Conservation (phyloP, 192 early-diverging fungal genomes). For the Tieghemiomyces parasiticus region DNA sequence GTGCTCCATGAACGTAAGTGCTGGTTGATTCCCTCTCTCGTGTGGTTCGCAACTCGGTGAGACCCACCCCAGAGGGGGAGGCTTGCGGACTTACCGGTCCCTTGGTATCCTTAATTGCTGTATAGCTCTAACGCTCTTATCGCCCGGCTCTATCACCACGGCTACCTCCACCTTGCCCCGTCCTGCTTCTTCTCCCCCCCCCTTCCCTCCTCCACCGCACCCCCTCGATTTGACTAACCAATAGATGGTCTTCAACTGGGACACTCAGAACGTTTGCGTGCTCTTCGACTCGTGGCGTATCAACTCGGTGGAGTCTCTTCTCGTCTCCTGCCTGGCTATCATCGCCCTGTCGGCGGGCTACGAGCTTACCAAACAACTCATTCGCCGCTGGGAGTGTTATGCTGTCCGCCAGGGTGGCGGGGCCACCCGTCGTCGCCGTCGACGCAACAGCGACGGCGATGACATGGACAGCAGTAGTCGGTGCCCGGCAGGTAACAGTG, state of each 20-base stretch:
- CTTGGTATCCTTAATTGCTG: no score
- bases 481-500: no score
- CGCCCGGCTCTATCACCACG: no score
- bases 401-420: slow-evolving; percentile 16
- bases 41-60: no score
- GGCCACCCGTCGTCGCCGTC: slow-evolving; percentile 12
- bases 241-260: slow-evolving; percentile 72
- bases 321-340: slow-evolving; percentile 43
- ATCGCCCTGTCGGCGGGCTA: slow-evolving; percentile 29
- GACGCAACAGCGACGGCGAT: slow-evolving; percentile 15
- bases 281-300: slow-evolving; percentile 64
- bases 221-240: neutral
- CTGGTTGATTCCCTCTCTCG: neutral
- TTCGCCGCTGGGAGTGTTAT: slow-evolving; percentile 20
- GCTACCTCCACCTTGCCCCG: neutral
- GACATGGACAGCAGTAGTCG: no score
- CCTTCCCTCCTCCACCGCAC: neutral
- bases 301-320: slow-evolving; percentile 30
- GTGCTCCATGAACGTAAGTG: slow-evolving; percentile 9
- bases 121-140: no score
- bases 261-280: slow-evolving; percentile 57
- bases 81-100: no score
- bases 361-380: slow-evolving; percentile 24
- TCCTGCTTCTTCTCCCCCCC: no score
- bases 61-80: no score